A percentile compares a stretch with the other conserved stretches of the same genome.
Evolutionary conservation across 1,284 basidiomycete genomes (phyloP).

Genomic region (Irpex rosettiformis): DNA sequence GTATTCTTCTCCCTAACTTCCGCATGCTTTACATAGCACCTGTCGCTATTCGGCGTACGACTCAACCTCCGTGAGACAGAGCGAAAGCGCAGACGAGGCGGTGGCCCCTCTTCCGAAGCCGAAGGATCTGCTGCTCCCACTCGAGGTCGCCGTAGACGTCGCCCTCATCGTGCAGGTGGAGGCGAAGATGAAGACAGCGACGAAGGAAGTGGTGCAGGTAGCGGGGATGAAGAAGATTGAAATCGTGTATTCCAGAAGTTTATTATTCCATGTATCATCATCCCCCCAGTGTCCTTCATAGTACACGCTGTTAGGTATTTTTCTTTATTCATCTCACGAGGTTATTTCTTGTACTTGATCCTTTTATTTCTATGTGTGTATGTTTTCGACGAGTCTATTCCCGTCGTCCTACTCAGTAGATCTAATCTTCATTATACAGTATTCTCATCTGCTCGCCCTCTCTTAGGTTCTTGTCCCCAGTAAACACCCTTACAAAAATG

Average conservation of each 20-base stretch:
- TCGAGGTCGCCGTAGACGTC: constrained; percentile 8
- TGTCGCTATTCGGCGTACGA: constrained; percentile 65
- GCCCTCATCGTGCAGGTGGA: neutral
- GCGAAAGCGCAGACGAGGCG: constrained; percentile 47
- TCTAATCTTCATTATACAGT: neutral
- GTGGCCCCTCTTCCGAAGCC: neutral
- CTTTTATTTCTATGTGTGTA: neutral
- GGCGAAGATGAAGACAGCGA: constrained; percentile 10
- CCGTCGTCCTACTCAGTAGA: neutral
- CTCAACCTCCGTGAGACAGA: constrained; percentile 70
- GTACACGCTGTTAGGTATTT: neutral
- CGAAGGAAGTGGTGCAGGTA: constrained; percentile 2
- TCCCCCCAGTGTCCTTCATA: neutral
- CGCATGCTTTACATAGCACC: constrained; percentile 42
- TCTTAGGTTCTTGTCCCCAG: neutral
- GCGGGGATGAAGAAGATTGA: constrained; percentile 10
- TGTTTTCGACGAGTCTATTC: neutral
- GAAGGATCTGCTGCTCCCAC: neutral
- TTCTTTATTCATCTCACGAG: neutral
- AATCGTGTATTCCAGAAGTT: neutral
- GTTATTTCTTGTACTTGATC: neutral
- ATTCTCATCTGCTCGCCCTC: neutral
- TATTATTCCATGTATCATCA: neutral
- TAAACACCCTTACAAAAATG: too few relatives aligned
- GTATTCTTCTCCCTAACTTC: neutral